A percentile compares a stretch with the other conserved stretches of the same genome.
These are phyloP conservation scores for Croton setiger DNA, from an alignment of 441 rosid species.

Conservation along the genomic window DNA sequence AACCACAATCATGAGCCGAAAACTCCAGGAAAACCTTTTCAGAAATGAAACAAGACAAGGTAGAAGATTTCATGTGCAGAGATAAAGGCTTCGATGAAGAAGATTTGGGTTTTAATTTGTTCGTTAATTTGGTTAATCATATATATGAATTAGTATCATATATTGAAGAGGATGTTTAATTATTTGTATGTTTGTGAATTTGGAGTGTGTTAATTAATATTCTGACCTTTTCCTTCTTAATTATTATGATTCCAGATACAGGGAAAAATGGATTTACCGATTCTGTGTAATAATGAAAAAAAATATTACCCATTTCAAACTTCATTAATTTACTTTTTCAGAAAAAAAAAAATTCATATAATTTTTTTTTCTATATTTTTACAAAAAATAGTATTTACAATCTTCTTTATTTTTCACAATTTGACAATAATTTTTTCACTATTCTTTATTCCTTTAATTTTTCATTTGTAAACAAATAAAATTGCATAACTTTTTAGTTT, in stretches of 20 bases:
- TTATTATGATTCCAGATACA: too few relatives aligned
- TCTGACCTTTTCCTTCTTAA: not conserved
- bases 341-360: too few relatives aligned
- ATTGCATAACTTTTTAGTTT: too few relatives aligned
- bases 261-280: not conserved
- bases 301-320: too few relatives aligned
- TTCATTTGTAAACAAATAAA: too few relatives aligned
- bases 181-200: not conserved
- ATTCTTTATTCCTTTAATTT: too few relatives aligned
- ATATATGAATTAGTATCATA: not conserved
- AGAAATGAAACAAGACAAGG: not conserved
- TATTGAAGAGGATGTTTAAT: not conserved
- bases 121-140: not conserved
- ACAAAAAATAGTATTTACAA: too few relatives aligned
- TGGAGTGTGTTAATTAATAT: not conserved
- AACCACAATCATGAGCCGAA: slow-evolving; percentile 69
- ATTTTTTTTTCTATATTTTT: too few relatives aligned
- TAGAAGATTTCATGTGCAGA: slow-evolving; percentile 3
- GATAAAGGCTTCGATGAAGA: not conserved
- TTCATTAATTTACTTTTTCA: too few relatives aligned
- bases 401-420: too few relatives aligned
- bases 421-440: too few relatives aligned
- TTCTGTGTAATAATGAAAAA: too few relatives aligned
- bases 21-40: slow-evolving; percentile 47
- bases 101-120: not conserved